Base-by-base conservation (phyloP, 352 stramenopile species). In the Porosira glacialis region DNA sequence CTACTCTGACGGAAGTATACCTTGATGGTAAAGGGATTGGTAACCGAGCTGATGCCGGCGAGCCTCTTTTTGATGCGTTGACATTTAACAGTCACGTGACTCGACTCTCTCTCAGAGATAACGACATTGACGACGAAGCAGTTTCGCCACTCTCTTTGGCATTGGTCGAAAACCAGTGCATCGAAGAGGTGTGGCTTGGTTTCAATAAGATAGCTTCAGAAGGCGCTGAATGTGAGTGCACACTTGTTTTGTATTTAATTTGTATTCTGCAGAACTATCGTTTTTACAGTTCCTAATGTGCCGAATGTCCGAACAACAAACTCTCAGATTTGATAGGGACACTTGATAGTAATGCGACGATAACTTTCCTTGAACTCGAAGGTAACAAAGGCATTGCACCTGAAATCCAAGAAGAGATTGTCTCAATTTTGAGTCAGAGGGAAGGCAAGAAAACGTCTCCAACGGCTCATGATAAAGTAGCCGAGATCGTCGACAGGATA, bases 171-270 rank as follows among this genome's bases (percentile, higher is more conserved):
- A 78, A 78, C 17, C 59, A 26, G n/a, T 57, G 36, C 28, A 64
- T 78, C 15, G 69, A 53, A 3, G 47, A 71, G 33, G 10, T 78
- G 26, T 78, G 61, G 35, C 48, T 78, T 13, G 55, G 52, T 44
- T 41, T 70, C 24, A 78, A 78, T 41, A 10, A 24, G n/a, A 78
- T 78, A 3, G 60, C 69, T 45, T 60, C 55, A 24, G 60, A 78
- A 15, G 69, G 59, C 24, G 69, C 52, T 30, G 61, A 78, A 64
- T 78, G 58, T 58, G 48, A 67, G 44, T 58, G 15, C 15, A 2
- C 7, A 15, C 33, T 39, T 15, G 7, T 36, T 28, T 58, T 48
- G 13, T 7, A 6, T 63, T 67, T 38, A 38, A 13, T 44, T 45
- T 17, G 13, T 39, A n/a, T n/a, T n/a, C n/a, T n/a, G n/a, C n/a